These are phyloP conservation scores for Heliocybe sulcata DNA, from an alignment of 1,284 basidiomycete genomes.

Conservation along the genomic window DNA sequence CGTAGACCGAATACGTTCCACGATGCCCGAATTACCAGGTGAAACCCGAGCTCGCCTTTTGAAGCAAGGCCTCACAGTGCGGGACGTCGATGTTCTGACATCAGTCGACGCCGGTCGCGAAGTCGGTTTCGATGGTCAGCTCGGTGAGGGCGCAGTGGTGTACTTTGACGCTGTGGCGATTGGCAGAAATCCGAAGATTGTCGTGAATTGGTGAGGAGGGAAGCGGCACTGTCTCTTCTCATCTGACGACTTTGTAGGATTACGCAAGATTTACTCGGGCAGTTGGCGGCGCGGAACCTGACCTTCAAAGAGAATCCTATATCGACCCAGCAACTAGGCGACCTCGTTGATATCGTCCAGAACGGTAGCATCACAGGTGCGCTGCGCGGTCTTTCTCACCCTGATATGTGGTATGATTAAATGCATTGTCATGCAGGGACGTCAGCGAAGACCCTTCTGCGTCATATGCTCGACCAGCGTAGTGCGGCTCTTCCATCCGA, in stretches of 20 bases:
- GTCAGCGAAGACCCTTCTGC: slow-evolving; percentile 63
- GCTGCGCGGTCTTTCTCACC: slow-evolving; percentile 7
- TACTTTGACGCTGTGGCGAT: slow-evolving; percentile 71
- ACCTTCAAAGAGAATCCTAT: slow-evolving; percentile 60
- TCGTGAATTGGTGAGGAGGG: slow-evolving; percentile 74
- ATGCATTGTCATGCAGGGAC: slow-evolving; percentile 37
- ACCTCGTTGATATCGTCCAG: slow-evolving; percentile 75
- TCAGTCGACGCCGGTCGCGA: slow-evolving; percentile 61
- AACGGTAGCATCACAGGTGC: slow-evolving; percentile 60
- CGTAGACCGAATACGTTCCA: slow-evolving; percentile 43
- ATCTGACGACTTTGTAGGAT: slow-evolving; percentile 48
- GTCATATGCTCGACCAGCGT: slow-evolving; percentile 48
- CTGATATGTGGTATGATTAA: slow-evolving; percentile 1
- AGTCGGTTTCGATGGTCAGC: slow-evolving; percentile 54
- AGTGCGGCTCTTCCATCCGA: slow-evolving; percentile 28
- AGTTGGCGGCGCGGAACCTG: slow-evolving; percentile 54
- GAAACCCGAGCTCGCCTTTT: slow-evolving; percentile 56
- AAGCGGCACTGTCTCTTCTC: not conserved
- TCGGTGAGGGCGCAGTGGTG: slow-evolving; percentile 43
- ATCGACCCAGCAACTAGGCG: slow-evolving; percentile 58
- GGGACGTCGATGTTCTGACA: slow-evolving; percentile 73
- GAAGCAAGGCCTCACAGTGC: slow-evolving; percentile 42
- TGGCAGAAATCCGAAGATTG: slow-evolving; percentile 59
- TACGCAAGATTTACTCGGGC: slow-evolving; percentile 79
- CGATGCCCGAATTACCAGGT: slow-evolving; percentile 78